Evolutionary conservation across 1,139 yeast genomes (phyloP), one percentile per base, ranked within the genome.

Genomic region (Blastobotrys aristatus): DNA sequence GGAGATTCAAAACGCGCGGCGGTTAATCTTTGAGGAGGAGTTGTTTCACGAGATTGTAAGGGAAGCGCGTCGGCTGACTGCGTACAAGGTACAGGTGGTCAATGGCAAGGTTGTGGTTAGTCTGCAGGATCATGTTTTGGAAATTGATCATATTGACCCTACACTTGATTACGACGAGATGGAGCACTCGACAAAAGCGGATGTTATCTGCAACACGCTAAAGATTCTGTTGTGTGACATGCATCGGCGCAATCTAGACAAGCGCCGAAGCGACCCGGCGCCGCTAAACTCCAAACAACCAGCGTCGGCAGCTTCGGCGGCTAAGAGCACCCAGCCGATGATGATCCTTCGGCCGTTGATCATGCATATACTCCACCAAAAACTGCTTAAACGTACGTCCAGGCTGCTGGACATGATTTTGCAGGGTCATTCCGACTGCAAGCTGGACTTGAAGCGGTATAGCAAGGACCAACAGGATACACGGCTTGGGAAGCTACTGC

Each of bases 1-100:
- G 14, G 65, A 60, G 44, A 66, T 69, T 24, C 57, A 60, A 31
- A 63, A 62, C n/a, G 71, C 71, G n/a, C 55, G 96, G 45, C 82
- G 76, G 55, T 79, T 81, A 52, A 70, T 90, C 7, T 90, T 90
- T 68, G 97, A 90, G 60, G 94, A 87, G 58, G 97, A 90, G 61
- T 70, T 84, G 43, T 80, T 78, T 57, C 77, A 79, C 61, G 88
- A 83, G 57, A 67, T 90, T 51, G 75, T 82, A 29, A 76, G 83
- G 53, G 97, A 90, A 64, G 89, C 96, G 0, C 75, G 83, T 41
- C 64, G 75, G 7, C 69, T 90, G 52, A 74, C 84, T n/a, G 79
- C 89, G 33, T 80, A 82, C 57, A 82, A 84, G 50, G 94, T 87
- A 2, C 73, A 76, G 21, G 77, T 87, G 7, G 80, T 79, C 35